These are phyloP conservation scores for Triticum turgidum DNA, from an alignment of 176 grass and related monocot genomes.

Conservation along the genomic window DNA sequence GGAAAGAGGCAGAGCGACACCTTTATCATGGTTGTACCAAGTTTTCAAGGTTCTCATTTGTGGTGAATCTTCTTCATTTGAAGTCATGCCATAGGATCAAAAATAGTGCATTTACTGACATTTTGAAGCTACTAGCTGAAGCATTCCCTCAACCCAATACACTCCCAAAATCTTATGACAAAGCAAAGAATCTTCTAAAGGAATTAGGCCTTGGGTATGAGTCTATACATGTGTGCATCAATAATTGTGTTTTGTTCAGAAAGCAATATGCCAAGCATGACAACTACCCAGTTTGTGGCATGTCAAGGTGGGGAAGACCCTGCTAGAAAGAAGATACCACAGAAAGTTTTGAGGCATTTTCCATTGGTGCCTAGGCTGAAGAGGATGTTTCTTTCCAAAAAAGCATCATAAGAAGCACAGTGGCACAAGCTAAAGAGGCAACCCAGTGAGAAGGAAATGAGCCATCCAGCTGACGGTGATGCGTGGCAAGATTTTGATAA, in stretches of 20 bases:
- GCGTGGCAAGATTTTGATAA: neutral
- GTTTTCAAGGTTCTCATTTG: too few species aligned
- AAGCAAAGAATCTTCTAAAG: neutral
- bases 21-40: too few species aligned
- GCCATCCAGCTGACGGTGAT: neutral
- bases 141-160: too few species aligned
- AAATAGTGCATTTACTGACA: too few species aligned
- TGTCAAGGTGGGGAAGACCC: neutral
- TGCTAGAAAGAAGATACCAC: neutral
- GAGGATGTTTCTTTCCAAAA: neutral
- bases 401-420: neutral
- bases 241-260: neutral
- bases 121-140: too few species aligned
- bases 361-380: neutral
- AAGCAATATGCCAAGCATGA: neutral
- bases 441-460: neutral
- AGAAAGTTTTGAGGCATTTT: neutral
- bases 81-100: too few species aligned
- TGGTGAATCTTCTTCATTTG: too few species aligned
- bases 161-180: neutral
- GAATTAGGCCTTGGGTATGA: neutral
- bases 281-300: neutral
- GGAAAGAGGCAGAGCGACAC: too few species aligned
- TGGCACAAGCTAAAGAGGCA: neutral
- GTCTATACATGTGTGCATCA: neutral